These are phyloP conservation scores for Emydomyces testavorans DNA, from an alignment of 2,329 filamentous ascomycete species.

Conservation along the genomic window DNA sequence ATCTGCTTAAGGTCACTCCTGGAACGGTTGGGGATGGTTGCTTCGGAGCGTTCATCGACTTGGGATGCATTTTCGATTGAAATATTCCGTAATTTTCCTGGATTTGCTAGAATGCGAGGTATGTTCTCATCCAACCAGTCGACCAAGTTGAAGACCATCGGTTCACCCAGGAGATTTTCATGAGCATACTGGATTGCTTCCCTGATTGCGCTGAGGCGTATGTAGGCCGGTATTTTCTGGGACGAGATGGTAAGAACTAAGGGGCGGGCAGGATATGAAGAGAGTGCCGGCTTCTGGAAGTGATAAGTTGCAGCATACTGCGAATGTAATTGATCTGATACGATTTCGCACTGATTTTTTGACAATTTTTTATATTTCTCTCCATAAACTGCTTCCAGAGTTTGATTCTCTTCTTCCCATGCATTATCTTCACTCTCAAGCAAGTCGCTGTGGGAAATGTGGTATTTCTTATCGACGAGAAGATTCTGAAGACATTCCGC, in stretches of 20 bases:
- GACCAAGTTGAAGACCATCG: constrained; percentile 80
- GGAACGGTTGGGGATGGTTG: constrained; percentile 17
- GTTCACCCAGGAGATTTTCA: constrained; percentile 62
- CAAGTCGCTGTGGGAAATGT: constrained; percentile 14
- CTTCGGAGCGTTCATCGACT: constrained; percentile 38
- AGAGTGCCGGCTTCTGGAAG: constrained; percentile 54
- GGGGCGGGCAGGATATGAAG: constrained; percentile 56
- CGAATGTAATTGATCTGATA: constrained; percentile 43
- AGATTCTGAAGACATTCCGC: constrained; percentile 68
- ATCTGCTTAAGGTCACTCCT: constrained; percentile 46
- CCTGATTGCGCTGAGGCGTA: constrained; percentile 77
- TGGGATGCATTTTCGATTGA: constrained; percentile 60
- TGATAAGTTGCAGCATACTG: constrained; percentile 45
- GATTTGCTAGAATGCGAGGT: constrained; percentile 68
- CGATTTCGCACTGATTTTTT: constrained; percentile 56
- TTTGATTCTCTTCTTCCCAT: constrained; percentile 79
- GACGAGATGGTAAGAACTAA: constrained; percentile 58
- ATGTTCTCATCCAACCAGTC: constrained; percentile 87
- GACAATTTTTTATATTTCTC: constrained; percentile 55
- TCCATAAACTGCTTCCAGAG: constrained; percentile 75
- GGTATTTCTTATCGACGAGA: constrained; percentile 42
- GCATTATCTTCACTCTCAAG: constrained; percentile 41
- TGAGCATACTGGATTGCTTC: constrained; percentile 61
- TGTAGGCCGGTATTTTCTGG: constrained; percentile 71
- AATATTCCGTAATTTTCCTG: constrained; percentile 73